Conservation (phyloP, 495 filamentous ascomycete genomes). For the Lasiosphaeria miniovina region DNA sequence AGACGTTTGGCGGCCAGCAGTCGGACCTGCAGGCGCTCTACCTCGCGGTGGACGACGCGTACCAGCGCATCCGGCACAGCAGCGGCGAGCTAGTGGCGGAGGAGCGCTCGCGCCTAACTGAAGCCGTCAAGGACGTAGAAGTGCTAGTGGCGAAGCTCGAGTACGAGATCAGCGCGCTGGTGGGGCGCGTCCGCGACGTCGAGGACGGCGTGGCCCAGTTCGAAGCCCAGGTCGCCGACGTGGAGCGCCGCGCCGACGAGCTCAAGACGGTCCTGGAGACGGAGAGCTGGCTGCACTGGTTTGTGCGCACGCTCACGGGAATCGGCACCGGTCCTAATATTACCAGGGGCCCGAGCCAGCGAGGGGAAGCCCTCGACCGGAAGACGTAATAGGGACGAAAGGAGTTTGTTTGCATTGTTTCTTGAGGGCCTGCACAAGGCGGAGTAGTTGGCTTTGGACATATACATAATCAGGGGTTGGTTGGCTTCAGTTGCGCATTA, state of each 20-base stretch:
- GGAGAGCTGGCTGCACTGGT: conserved; percentile 61
- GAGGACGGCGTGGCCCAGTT: conserved; percentile 81
- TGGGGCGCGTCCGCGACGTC: conserved; percentile 81
- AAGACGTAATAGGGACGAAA: background rate
- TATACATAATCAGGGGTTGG: no score
- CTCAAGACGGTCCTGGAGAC: conserved; percentile 63
- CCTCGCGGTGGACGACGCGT: conserved; percentile 62
- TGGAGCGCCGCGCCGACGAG: conserved; percentile 71
- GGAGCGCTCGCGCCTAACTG: conserved; percentile 64
- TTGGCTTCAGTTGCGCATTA: no score
- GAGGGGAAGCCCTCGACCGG: background rate
- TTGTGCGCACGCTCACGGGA: conserved; percentile 55
- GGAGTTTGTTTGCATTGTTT: background rate
- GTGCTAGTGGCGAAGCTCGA: conserved; percentile 82
- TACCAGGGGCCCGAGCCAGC: conserved; percentile 26
- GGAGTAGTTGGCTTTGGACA: no score
- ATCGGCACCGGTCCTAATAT: conserved; percentile 58
- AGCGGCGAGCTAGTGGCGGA: conserved; percentile 64
- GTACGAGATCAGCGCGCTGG: conserved; percentile 82
- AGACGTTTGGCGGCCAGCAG: conserved; percentile 56
- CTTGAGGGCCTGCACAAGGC: background rate
- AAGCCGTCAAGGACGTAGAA: conserved; percentile 79
- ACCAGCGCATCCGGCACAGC: conserved; percentile 59
- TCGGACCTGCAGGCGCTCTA: conserved; percentile 66
- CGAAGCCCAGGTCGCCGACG: conserved; percentile 70